Evolutionary conservation across 2,329 filamentous ascomycete species (phyloP).

Genomic region (Polychaeton citri): DNA sequence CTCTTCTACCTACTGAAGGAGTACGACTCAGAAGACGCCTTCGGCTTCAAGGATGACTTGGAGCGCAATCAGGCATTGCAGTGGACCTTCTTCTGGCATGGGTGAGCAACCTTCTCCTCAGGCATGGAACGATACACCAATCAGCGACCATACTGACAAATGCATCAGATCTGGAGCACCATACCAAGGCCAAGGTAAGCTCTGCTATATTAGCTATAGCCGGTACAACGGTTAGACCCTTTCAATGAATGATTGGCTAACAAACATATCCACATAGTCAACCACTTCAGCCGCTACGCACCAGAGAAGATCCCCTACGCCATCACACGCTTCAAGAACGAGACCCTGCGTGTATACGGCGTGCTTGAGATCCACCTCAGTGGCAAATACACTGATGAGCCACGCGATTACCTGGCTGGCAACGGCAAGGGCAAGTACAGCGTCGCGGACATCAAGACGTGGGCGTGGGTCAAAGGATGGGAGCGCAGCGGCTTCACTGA

Average conservation of each 20-base stretch:
- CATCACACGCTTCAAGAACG: conserved; percentile 38
- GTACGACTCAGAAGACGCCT: conserved; percentile 35
- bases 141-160: too few relatives aligned
- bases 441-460: conserved; percentile 40
- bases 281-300: conserved; percentile 32
- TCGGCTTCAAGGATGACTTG: conserved; percentile 39
- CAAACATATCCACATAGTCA: conserved; percentile 23
- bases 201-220: too few relatives aligned
- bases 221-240: too few relatives aligned
- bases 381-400: conserved; percentile 37
- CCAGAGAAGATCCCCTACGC: conserved; percentile 37
- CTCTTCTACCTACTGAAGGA: conserved; percentile 40
- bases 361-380: conserved; percentile 43
- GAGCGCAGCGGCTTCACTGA: conserved; percentile 29
- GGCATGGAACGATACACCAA: too few relatives aligned
- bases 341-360: conserved; percentile 38
- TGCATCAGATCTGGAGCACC: conserved; percentile 22
- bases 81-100: conserved; percentile 45
- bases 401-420: conserved; percentile 40
- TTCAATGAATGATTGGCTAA: not conserved
- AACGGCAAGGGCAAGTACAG: conserved; percentile 42
- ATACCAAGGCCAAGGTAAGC: conserved; percentile 21
- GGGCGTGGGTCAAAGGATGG: conserved; percentile 38
- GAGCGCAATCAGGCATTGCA: conserved; percentile 37
- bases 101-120: conserved; percentile 3